Conservation (phyloP, 345 rosid genomes). For the Camelina neglecta region DNA sequence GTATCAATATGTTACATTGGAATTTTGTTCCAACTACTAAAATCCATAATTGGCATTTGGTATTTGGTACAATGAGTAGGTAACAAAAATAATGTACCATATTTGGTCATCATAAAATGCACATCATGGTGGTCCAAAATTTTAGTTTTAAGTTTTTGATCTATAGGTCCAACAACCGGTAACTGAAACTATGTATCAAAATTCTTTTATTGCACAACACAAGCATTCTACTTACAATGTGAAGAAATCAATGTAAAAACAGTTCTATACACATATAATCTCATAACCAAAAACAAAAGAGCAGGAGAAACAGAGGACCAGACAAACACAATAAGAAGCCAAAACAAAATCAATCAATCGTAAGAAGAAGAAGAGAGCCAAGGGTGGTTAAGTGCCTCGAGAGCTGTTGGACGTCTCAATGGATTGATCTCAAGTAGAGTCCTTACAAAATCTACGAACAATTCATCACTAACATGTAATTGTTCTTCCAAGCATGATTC, state of each 20-base stretch:
- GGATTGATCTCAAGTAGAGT: conserved; percentile 83
- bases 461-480: conserved; percentile 57
- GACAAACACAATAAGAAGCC: conserved; percentile 26
- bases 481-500: conserved; percentile 69
- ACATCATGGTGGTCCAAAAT: conserved; percentile 21
- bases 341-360: conserved; percentile 13
- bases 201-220: neutral
- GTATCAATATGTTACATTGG: conserved; percentile 16
- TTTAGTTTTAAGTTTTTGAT: conserved; percentile 6
- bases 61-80: conserved; percentile 22
- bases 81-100: conserved; percentile 23
- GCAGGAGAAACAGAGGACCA: conserved; percentile 23
- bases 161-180: neutral
- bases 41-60: conserved; percentile 31
- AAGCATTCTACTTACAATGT: conserved; percentile 32
- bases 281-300: neutral
- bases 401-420: conserved; percentile 73
- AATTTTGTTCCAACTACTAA: conserved; percentile 30
- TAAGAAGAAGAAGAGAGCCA: conserved; percentile 64
- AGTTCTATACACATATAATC: conserved; percentile 30
- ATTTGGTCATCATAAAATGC: conserved; percentile 9
- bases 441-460: conserved; percentile 67
- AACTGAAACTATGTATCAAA: conserved; percentile 1
- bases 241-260: conserved; percentile 11
- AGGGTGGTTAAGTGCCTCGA: conserved; percentile 84